Conservation (phyloP, 2,329 filamentous ascomycete genomes). For the Stagonosporopsis cucurbitacearum region DNA sequence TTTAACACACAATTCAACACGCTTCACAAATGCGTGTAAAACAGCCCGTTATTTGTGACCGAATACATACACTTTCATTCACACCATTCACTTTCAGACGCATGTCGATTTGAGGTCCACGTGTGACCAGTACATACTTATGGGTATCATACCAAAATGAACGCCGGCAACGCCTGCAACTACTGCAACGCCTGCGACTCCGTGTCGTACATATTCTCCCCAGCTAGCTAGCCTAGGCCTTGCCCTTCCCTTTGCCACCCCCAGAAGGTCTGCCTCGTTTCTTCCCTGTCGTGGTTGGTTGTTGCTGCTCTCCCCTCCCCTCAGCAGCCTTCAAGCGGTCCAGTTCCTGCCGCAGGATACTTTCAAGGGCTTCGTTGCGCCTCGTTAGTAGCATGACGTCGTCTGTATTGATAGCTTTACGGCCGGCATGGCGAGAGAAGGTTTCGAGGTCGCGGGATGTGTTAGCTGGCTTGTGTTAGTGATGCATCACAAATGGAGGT, state of each 20-base stretch:
- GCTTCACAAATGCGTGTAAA: too few species aligned
- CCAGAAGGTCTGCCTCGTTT: conserved; percentile 33
- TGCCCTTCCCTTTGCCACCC: conserved; percentile 33
- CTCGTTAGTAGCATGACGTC: conserved; percentile 88
- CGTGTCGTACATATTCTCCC: background rate
- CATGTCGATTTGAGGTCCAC: background rate
- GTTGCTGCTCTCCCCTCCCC: conserved; percentile 28
- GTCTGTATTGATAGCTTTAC: conserved; percentile 79
- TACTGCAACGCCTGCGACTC: conserved; percentile 3
- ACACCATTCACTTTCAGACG: background rate
- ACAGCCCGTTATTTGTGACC: background rate
- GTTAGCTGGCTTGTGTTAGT: conserved; percentile 32
- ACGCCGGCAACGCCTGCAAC: conserved; percentile 6
- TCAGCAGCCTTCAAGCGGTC: conserved; percentile 55
- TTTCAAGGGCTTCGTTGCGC: conserved; percentile 83
- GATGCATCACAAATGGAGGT: too few species aligned
- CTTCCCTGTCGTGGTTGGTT: conserved; percentile 8
- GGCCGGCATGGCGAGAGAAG: conserved; percentile 73
- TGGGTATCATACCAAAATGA: conserved; percentile 10
- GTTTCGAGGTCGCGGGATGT: conserved; percentile 66
- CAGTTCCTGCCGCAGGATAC: conserved; percentile 73
- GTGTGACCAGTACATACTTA: background rate
- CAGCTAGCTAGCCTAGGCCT: conserved; percentile 1
- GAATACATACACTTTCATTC: background rate
- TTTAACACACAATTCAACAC: too few species aligned